Base-by-base conservation (phyloP, 1,284 basidiomycete species). In the Marasmius sp. region DNA sequence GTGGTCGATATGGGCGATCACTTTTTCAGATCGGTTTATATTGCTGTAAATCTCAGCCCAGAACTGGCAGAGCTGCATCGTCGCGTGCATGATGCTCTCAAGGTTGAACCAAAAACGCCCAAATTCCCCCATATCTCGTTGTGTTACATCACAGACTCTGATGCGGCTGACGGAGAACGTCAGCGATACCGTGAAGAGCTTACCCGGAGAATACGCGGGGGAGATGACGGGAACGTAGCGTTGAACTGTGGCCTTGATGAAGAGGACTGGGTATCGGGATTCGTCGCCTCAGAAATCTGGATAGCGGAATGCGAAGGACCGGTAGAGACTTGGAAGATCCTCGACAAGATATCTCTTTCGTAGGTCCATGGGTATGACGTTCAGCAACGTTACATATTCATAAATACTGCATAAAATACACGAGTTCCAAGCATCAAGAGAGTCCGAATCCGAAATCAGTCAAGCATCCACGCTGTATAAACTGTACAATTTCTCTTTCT, bases 21-120 rank as follows among this genome's bases (percentile, higher is more conserved):
- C 67, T 92, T 86, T 72, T 90, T 85, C 71, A 84, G 86, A 68
- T 90, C 89, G 1, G 85, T 91, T n/a, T 85, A 85, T 70, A 71
- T 87, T 64, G 75, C 80, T 2, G 75, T 88, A 66, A 68, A 73
- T 38, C 79, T 74, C 6, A 79, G 82, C 2, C 66, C 69, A 1
- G 81, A 76, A 27, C 75, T 92, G 22, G 64, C 71, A 14, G 68
- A 68, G n/a, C 71, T 92, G 41, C 87, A 86, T 65, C 70, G 67
- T 16, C 69, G 76, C 18, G 75, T 92, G 10, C 77, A 81, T 63
- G 67, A 68, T 5, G 68, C 68, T 14, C 72, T 90, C 39, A 75
- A 74, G 4, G 66, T 81, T 16, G 71, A 77, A 34, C 77, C 81
- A 0, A 68, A 68, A 5, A 84, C 84, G 1, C 87, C 88, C 0